These are phyloP conservation scores for Papiliotrema flavescens DNA, from an alignment of 1,284 basidiomycete genomes.

Conservation along the genomic window DNA sequence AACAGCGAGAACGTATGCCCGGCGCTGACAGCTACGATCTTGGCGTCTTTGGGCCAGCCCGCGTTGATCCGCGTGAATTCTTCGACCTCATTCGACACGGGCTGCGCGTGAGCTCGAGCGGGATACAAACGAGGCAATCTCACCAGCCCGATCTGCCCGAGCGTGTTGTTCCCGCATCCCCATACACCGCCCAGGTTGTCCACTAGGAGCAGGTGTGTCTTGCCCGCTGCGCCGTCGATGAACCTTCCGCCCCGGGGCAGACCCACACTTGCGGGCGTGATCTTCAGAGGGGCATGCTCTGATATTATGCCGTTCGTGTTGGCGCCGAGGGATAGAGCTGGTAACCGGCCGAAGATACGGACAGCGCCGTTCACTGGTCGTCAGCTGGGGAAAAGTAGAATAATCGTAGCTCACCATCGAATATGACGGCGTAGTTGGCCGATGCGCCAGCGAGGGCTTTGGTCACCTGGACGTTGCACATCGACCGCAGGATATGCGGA, in stretches of 20 bases:
- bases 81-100: conserved; percentile 15
- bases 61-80: conserved; percentile 31
- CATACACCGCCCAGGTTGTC: conserved; percentile 77
- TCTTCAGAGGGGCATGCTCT: conserved; percentile 64
- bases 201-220: conserved; percentile 76
- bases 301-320: conserved; percentile 53
- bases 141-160: conserved; percentile 62
- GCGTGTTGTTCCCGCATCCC: conserved; percentile 74
- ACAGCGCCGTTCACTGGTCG: conserved; percentile 63
- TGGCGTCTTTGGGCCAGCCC: conserved; percentile 36
- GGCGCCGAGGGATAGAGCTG: conserved; percentile 58
- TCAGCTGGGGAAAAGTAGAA: too few relatives aligned
- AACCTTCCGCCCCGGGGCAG: conserved; percentile 62
- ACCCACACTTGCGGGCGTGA: conserved; percentile 62
- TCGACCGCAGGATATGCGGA: conserved; percentile 81
- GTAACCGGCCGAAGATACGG: conserved; percentile 84
- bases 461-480: conserved; percentile 70
- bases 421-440: conserved; percentile 56
- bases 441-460: conserved; percentile 74
- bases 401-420: not conserved
- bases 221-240: conserved; percentile 74
- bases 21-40: conserved; percentile 54
- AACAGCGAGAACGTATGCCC: conserved; percentile 81
- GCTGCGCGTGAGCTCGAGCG: conserved; percentile 9
- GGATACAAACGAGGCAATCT: conserved; percentile 2